A percentile compares a stretch with the other conserved stretches of the same genome.
Conservation (phyloP, 139 green algal species). For the Pleodorina starrii region DNA sequence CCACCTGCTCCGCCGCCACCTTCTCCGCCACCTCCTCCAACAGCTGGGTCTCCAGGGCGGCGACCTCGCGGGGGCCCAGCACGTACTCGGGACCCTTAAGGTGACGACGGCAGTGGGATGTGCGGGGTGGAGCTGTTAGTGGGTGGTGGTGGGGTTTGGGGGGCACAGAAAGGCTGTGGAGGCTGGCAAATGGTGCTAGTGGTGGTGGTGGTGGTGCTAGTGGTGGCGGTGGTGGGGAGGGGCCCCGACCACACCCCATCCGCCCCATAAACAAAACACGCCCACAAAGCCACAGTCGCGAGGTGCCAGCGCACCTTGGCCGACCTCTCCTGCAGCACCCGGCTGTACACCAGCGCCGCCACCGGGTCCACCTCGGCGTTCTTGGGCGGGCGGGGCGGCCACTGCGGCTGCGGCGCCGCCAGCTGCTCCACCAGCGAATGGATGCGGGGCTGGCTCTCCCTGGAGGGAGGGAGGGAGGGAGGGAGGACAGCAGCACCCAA, state of each 20-base stretch:
- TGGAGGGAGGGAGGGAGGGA: no score
- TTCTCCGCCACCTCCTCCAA: slow-evolving; percentile 44
- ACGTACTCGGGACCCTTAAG: not conserved
- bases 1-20: slow-evolving; percentile 14
- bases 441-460: slow-evolving; percentile 39
- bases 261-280: no score
- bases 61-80: slow-evolving; percentile 18
- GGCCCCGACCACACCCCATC: no score
- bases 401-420: not conserved
- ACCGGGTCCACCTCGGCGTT: slow-evolving; percentile 10
- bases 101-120: no score
- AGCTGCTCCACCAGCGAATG: slow-evolving; percentile 43
- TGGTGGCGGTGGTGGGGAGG: no score
- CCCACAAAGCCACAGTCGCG: no score
- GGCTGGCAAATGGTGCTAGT: no score
- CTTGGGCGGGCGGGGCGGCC: not conserved
- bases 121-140: no score
- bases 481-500: no score
- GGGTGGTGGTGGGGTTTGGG: no score
- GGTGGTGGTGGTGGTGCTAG: no score
- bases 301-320: slow-evolving; percentile 4
- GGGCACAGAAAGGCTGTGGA: no score
- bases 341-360: slow-evolving; percentile 14
- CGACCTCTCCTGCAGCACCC: slow-evolving; percentile 1
- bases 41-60: slow-evolving; percentile 15